phyloP scores from a whole-genome alignment of 192 early-diverging fungal genomes.

The Coemansia sp. region DNA sequence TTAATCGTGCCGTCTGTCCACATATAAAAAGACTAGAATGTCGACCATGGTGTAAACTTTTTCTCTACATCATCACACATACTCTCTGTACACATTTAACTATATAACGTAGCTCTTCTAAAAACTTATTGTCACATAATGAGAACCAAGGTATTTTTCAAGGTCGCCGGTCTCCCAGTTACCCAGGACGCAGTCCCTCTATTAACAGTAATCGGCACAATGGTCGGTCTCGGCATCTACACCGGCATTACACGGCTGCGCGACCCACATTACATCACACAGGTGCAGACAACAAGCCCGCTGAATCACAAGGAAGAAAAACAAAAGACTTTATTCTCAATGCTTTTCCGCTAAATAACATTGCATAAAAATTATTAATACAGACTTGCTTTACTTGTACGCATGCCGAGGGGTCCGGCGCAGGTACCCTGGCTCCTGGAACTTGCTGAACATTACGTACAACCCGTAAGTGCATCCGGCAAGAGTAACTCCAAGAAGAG shows the following conservation, averaged over 20 bases:
- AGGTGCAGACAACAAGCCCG: background rate
- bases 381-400: conserved; percentile 19
- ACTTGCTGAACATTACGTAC: conserved; percentile 46
- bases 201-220: conserved; percentile 10
- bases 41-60: background rate
- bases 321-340: background rate
- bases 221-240: conserved; percentile 37
- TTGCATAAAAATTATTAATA: background rate
- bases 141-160: conserved; percentile 30
- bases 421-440: conserved; percentile 51
- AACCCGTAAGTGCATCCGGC: conserved; percentile 49
- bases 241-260: conserved; percentile 40
- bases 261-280: conserved; percentile 38
- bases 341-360: background rate
- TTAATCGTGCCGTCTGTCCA: no score
- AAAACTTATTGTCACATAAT: conserved; percentile 4
- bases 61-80: background rate
- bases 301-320: background rate
- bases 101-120: no score
- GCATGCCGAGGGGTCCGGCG: conserved; percentile 32
- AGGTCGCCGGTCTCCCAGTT: conserved; percentile 36
- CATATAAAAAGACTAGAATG: background rate
- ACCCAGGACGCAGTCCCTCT: conserved; percentile 42
- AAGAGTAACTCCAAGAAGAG: conserved; percentile 36
- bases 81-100: background rate